Evolutionary conservation across 352 stramenopile genomes (phyloP), one percentile per base, ranked within the genome.

Genomic region (Phytophthora cryptogea): DNA sequence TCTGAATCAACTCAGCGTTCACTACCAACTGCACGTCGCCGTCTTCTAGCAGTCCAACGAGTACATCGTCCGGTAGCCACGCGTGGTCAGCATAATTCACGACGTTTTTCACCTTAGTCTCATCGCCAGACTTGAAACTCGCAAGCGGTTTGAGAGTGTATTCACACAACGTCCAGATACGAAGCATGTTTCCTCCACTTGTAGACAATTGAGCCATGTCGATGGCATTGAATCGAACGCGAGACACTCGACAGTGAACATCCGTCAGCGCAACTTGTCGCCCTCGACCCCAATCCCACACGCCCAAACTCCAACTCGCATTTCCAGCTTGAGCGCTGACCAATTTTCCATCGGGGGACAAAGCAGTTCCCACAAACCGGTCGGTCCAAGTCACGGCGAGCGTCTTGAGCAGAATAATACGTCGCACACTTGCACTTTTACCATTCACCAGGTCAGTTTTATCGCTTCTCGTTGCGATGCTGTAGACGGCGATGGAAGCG

Each of bases 141-240:
- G 69, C 79, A 33, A 92, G 74, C 31, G 57, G 68, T 37, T 81
- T 84, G n/a, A 91, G 70, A 13, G 78, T 80, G 62, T 90, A 91
- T 58, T 88, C 76, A 23, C 72, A 75, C 28, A 94, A 69, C 54
- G 76, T 90, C 84, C 84, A 94, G 33, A 94, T 74, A 6, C 83
- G 76, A n/a, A 92, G 69, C 32, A 88, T 33, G 36, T 79, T 86
- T 20, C 80, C 78, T 2, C 83, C 84, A 10, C 79, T 88, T 8
- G 82, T 89, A 16, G 84, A 90, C 7, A 94, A 41, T 61, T 94
- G 82, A 3, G 80, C 84, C 74, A 92, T 87, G 54, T 94, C 84
- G 37, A 90, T 76, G 14, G 70, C 52, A 56, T 94, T 94, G 46
- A 94, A 94, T 16, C 71, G 79, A 17, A 92, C 79, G 28, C 84